Evolutionary conservation across 306 rosid genomes (phyloP), one percentile per base, ranked within the genome.

Genomic region (Trichosanthes cucumerina): DNA sequence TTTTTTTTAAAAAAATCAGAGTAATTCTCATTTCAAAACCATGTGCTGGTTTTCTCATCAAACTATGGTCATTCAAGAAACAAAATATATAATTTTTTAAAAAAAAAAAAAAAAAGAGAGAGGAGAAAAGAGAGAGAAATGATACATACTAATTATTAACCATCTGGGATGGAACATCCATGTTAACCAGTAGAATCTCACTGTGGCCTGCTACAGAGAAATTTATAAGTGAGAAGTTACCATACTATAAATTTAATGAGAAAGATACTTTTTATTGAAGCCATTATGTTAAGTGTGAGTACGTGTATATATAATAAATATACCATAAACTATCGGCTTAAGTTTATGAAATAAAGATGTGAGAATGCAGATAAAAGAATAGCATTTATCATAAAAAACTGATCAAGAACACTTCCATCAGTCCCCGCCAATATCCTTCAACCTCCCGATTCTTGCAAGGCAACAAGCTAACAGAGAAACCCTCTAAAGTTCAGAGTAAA

Each of bases 311-410:
- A 21, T 1, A 59, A 58, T 58, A 58, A 58, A 58, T 23, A 56
- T 56, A 58, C 5, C 64, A 23, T 58, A 23, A 19, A 24, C 64
- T 24, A 58, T 52, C 21, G 0, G 57, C 21, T 15, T 18, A 16
- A 50, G 5, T 16, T 50, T 34, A 77, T 82, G 80, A 34, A 64
- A 60, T 58, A 71, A 82, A 77, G 78, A 63, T 74, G 69, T 34
- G 90, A 56, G 71, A 86, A 65, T 36, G 63, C 38, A 12, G 82
- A 60, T 53, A 84, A 80, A 76, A 82, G 86, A 87, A 89, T 59
- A 64, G 86, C 77, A 83, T 86, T 79, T 75, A 82, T 88, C 90
- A 86, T 89, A 23, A 76, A 66, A 18, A 76, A 54, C 53, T 57
- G 13, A 39, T 43, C 66, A 39, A 50, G 66, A 65, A 79, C n/a